phyloP scores from a whole-genome alignment of 2,329 filamentous ascomycete genomes.

The Pseudogymnoascus sp. region DNA sequence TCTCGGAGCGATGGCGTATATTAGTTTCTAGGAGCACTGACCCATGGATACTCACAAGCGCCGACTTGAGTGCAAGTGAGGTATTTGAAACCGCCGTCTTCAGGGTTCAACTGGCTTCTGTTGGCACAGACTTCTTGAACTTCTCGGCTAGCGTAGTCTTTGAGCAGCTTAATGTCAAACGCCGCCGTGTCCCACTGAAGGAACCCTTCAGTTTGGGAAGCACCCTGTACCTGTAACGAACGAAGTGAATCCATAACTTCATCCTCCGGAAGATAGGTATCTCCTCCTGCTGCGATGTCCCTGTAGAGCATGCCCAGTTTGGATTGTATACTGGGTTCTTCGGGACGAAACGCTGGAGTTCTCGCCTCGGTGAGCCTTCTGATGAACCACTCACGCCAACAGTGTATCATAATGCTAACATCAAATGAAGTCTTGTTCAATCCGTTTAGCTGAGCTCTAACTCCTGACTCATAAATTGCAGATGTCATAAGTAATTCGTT shows the following conservation, averaged over 20 bases:
- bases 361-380: not conserved
- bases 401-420: slow-evolving; percentile 16
- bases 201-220: slow-evolving; percentile 4
- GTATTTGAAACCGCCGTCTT: slow-evolving; percentile 16
- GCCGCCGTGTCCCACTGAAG: slow-evolving; percentile 1
- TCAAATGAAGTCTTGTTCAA: not conserved
- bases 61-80: slow-evolving; percentile 20
- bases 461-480: not conserved
- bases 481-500: not conserved
- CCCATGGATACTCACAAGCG: slow-evolving; percentile 20
- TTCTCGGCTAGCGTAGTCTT: slow-evolving; percentile 14
- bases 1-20: not conserved
- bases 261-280: slow-evolving; percentile 17
- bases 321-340: not conserved
- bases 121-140: slow-evolving; percentile 17
- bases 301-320: slow-evolving; percentile 16
- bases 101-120: slow-evolving; percentile 17
- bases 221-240: not conserved
- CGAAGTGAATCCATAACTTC: slow-evolving; percentile 6
- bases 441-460: not conserved
- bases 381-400: slow-evolving; percentile 23
- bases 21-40: not conserved
- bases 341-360: not conserved
- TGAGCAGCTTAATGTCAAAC: slow-evolving; percentile 17
- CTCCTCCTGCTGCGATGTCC: slow-evolving; percentile 14